Base-by-base conservation (phyloP, 805 yeast genomes). In the Ogataea minuta region DNA sequence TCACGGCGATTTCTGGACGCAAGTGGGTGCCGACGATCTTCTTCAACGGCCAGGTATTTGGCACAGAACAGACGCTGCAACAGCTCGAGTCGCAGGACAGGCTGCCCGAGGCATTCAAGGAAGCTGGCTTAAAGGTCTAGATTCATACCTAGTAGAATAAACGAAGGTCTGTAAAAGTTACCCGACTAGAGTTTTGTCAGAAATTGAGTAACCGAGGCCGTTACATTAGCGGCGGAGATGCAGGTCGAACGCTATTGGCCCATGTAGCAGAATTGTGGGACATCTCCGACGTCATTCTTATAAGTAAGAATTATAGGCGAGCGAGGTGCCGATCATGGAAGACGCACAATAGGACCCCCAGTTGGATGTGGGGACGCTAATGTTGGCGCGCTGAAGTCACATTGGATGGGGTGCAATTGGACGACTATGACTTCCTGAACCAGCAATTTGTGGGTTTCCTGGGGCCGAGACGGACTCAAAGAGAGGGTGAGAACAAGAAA, bases 11-110 rank as follows among this genome's bases (percentile, higher is more conserved):
- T 16, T 66, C 81, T 4, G 81, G 81, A 7, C 70, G 76, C 50
- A 77, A 73, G 48, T 79, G 87, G 76, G 87, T 82, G 19, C 89
- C 89, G 12, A 75, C 83, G 11, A 70, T 81, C 9, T 82, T 78
- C 59, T 71, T 78, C 57, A 69, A 76, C 33, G 82, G 84, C 16
- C 60, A 73, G 48, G 68, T 62, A 45, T 74, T 79, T 52, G 87
- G 86, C 25, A 74, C 75, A 14, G 85, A 79, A 46, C 61, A 60
- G 40, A 70, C 71, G 31, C 59, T 77, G 45, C 66, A 68, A 43
- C 45, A 41, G n/a, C 59, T 67, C 53, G 69, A 66, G 45, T 52
- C 56, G 3, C 46, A 46, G 4, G 73, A 60, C 27, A 35, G 47
- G 13, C 64, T 72, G 9, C 64, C 62, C 24, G 37, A 48, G 10